Evolutionary conservation across 2,329 filamentous ascomycete genomes (phyloP), one percentile per base, ranked within the genome.

Genomic region (Fusarium sp.): DNA sequence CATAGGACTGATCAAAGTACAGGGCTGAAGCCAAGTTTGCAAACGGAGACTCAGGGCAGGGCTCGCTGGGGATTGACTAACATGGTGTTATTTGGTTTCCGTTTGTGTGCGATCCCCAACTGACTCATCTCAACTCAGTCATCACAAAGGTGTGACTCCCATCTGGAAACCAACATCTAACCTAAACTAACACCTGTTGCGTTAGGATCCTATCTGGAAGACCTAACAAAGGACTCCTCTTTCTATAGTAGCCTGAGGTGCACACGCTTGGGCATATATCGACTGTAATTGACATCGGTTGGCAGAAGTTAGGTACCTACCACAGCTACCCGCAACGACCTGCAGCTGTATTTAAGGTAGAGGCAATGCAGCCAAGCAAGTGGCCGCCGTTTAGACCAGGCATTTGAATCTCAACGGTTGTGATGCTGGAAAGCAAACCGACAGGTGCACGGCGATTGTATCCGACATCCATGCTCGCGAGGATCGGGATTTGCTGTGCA

Each of bases 11-110:
- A 40, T 25, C 41, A 56, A 48, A 40, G 23, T 41, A 57, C 67
- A 71, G 59, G 59, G 63, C 68, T 60, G 59, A 64, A 48, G 27
- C 55, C 41, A 34, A 30, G 37, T 60, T 50, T 51, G 55, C 59
- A 68, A 65, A 57, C 51, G 34, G 46, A 41, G 20, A 59, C n/a
- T 27, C 32, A 25, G 32, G 32, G 12, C 21, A 41, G 45, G 51
- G 23, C 18, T 16, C 23, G 6, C 23, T 18, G 16, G 40, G 25
- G 13, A 21, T 20, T 25, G 27, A 40, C 32, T 28, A 42, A 56
- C 43, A 56, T 25, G 46, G 11, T 68, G 30, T 21, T 16, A 46
- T 27, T 45, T 25, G 28, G 21, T 34, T 34, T 47, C 28, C 25
- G 11, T 28, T 16, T 30, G 21, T 34, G 42, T 47, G 28, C 32